These are phyloP conservation scores for Penicillium odoratum DNA, from an alignment of 495 filamentous ascomycete genomes.

Conservation along the genomic window DNA sequence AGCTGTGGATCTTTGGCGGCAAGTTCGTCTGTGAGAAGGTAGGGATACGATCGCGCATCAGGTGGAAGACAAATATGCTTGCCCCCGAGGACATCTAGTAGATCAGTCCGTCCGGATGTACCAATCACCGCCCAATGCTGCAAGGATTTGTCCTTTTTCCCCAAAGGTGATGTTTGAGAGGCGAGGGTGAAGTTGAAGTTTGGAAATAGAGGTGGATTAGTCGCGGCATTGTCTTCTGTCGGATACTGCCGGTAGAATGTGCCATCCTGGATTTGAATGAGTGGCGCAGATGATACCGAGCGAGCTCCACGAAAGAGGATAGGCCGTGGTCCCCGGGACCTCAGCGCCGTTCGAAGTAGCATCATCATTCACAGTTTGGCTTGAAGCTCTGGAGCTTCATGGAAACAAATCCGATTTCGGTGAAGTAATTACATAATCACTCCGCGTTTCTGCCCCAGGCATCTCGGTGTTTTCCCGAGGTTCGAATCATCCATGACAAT, in stretches of 20 bases:
- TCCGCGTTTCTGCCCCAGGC: background rate
- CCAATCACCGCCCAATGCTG: slow-evolving; percentile 78
- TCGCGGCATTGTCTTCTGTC: slow-evolving; percentile 39
- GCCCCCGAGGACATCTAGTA: slow-evolving; percentile 73
- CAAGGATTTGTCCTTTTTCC: slow-evolving; percentile 3
- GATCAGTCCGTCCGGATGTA: slow-evolving; percentile 68
- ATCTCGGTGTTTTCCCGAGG: background rate
- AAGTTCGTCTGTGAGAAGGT: slow-evolving; percentile 65
- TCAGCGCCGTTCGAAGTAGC: slow-evolving; percentile 4
- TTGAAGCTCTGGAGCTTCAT: background rate
- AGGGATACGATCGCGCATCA: slow-evolving; percentile 70
- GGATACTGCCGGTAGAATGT: slow-evolving; percentile 84
- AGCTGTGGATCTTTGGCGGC: slow-evolving; percentile 52
- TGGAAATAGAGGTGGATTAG: slow-evolving; percentile 63
- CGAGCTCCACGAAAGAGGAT: background rate
- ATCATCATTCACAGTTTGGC: background rate
- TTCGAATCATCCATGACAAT: background rate
- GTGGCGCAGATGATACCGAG: slow-evolving; percentile 42
- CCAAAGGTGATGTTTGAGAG: slow-evolving; percentile 35
- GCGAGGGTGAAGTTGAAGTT: slow-evolving; percentile 66
- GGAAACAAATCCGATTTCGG: background rate
- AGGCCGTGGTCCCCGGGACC: background rate
- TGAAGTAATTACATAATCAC: background rate
- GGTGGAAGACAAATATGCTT: slow-evolving; percentile 72
- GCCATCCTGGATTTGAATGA: slow-evolving; percentile 71